Evolutionary conservation across 192 early-diverging fungal genomes (phyloP).

Genomic region (Chytriomyces hyalinus): DNA sequence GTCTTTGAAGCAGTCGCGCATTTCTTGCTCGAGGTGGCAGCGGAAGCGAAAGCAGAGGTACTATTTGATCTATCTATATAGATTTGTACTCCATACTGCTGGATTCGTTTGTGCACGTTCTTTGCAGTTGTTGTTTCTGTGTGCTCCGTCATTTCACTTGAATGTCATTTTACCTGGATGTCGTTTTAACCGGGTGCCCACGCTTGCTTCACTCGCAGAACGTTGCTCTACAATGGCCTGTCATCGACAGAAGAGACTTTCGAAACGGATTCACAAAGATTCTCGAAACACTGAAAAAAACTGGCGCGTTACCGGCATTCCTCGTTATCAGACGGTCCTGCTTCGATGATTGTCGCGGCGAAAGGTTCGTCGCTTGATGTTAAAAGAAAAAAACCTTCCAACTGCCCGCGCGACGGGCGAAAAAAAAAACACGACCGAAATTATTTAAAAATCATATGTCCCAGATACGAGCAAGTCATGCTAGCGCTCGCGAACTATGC

Average conservation of each 20-base stretch:
- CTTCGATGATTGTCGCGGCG: conserved; percentile 49
- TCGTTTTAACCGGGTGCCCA: no score
- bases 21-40: conserved; percentile 7
- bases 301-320: conserved; percentile 37
- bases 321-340: conserved; percentile 31
- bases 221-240: conserved; percentile 25
- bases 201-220: no score
- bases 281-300: conserved; percentile 47
- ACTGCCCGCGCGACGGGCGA: no score
- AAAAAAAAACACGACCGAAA: no score
- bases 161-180: no score
- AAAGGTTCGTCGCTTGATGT: conserved; percentile 27
- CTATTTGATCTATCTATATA: not conserved
- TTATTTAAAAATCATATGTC: not conserved
- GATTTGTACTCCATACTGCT: not conserved
- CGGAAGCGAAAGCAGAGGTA: not conserved
- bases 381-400: not conserved
- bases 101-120: not conserved
- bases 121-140: not conserved
- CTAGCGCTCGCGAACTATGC: conserved; percentile 43
- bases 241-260: conserved; percentile 44
- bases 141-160: no score
- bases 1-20: conserved; percentile 15
- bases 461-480: conserved; percentile 42
- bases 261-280: conserved; percentile 31